These are phyloP conservation scores for Rutstroemia sp. DNA, from an alignment of 2,329 filamentous ascomycete species.

Conservation along the genomic window DNA sequence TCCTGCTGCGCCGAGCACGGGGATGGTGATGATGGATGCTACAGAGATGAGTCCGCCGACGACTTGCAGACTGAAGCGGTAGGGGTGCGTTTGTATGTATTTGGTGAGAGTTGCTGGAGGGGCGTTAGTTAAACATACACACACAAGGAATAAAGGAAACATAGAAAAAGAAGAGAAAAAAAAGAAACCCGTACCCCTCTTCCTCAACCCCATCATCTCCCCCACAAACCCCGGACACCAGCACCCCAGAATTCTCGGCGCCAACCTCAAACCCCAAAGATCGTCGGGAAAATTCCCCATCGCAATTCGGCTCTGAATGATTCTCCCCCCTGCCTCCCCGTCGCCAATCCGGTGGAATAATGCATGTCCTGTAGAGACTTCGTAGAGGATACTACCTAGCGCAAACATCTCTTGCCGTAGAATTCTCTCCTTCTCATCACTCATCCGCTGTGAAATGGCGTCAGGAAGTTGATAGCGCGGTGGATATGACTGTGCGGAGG, in stretches of 20 bases:
- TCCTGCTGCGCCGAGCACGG: conserved; percentile 14
- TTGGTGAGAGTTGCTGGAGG: not conserved
- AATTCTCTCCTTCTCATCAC: not conserved
- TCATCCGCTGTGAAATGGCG: not conserved
- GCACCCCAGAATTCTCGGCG: not conserved
- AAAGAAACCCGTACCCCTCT: not conserved
- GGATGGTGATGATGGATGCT: not conserved
- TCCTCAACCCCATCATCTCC: not conserved
- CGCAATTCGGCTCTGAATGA: not conserved
- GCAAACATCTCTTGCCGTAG: not conserved
- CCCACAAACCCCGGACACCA: not conserved
- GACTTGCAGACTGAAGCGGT: not conserved
- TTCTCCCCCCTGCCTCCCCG: not conserved
- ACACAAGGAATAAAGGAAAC: too few species aligned
- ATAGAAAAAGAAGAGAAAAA: not conserved
- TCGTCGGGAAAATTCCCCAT: not conserved
- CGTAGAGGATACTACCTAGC: not conserved
- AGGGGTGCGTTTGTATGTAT: not conserved
- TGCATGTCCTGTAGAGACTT: not conserved
- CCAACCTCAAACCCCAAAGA: not conserved
- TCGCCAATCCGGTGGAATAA: not conserved
- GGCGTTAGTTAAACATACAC: not conserved
- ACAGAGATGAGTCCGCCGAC: not conserved
- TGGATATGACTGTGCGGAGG: not conserved
- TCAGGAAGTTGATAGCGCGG: not conserved